phyloP scores from a whole-genome alignment of 176 grass and related monocot species.

The Avena atlantica region DNA sequence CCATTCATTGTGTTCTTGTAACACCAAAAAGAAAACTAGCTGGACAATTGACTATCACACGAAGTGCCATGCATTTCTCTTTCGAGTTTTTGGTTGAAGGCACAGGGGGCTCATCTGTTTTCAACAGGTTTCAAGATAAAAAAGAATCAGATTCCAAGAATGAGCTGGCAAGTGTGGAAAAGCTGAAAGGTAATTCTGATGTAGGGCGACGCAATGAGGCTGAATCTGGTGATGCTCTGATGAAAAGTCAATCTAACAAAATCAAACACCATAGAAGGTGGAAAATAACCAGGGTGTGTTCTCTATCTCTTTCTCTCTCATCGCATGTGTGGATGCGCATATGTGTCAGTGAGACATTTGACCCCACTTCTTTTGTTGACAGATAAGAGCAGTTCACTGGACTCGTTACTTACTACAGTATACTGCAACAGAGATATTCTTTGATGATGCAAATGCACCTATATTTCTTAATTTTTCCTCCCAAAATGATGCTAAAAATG shows the following conservation, averaged over 20 bases:
- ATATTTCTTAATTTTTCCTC: conserved; percentile 95
- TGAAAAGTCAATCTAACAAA: conserved; percentile 70
- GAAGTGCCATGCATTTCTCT: conserved; percentile 86
- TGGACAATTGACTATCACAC: conserved; percentile 72
- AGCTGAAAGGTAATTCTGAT: conserved; percentile 60
- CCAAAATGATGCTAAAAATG: conserved; percentile 91
- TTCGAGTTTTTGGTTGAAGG: conserved; percentile 96
- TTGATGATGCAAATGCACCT: conserved; percentile 82
- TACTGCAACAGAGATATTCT: conserved; percentile 94
- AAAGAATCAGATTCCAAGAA: conserved; percentile 72
- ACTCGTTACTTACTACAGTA: conserved; percentile 93
- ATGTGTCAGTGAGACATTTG: conserved; percentile 36
- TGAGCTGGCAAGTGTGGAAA: conserved; percentile 62
- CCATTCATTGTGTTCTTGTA: conserved; percentile 80
- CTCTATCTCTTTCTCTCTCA: not conserved
- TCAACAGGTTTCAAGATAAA: conserved; percentile 72
- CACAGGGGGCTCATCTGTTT: conserved; percentile 92
- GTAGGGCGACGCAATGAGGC: conserved; percentile 56
- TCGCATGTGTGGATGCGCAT: not conserved
- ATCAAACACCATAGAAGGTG: conserved; percentile 95
- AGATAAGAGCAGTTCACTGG: conserved; percentile 97
- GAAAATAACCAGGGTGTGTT: conserved; percentile 75
- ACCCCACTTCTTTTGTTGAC: conserved; percentile 46
- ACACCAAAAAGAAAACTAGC: conserved; percentile 94
- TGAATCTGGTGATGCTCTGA: conserved; percentile 53